phyloP scores from a whole-genome alignment of 768 basidiomycete species.

The Lactarius indigo region DNA sequence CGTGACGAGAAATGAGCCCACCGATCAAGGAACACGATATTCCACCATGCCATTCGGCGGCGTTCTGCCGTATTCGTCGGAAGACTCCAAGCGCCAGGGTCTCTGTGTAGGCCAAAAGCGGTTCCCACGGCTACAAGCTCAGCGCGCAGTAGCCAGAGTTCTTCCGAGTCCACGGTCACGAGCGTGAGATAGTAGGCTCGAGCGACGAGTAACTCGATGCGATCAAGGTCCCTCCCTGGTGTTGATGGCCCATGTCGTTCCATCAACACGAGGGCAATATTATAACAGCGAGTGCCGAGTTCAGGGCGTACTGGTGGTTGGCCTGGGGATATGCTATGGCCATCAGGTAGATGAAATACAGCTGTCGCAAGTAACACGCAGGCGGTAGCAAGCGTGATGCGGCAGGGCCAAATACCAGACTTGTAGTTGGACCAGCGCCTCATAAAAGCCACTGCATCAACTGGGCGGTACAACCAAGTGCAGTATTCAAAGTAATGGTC shows the following conservation, averaged over 20 bases:
- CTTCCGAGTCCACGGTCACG: conserved; percentile 72
- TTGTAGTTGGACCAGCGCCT: conserved; percentile 25
- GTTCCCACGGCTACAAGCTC: conserved; percentile 71
- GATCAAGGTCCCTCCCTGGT: conserved; percentile 65
- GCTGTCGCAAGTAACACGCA: conserved; percentile 24
- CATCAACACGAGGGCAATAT: conserved; percentile 61
- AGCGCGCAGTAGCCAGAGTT: conserved; percentile 73
- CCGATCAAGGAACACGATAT: conserved; percentile 78
- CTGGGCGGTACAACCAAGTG: conserved; percentile 21
- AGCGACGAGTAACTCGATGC: conserved; percentile 70
- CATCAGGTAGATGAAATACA: conserved; percentile 22
- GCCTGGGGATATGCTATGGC: conserved; percentile 21
- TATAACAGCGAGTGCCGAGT: conserved; percentile 63
- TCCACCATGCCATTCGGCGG: conserved; percentile 89
- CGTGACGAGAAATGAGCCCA: conserved; percentile 33
- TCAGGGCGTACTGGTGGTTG: conserved; percentile 20
- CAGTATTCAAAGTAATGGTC: conserved; percentile 26
- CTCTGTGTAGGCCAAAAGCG: conserved; percentile 83
- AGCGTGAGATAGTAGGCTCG: conserved; percentile 70
- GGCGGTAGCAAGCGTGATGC: conserved; percentile 23
- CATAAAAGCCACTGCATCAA: conserved; percentile 19
- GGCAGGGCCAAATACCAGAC: conserved; percentile 23
- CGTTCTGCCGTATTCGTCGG: conserved; percentile 67
- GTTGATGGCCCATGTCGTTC: conserved; percentile 50
- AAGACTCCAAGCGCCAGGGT: conserved; percentile 78